phyloP scores from a whole-genome alignment of 1,284 basidiomycete species.

The Cryptococcus wingfieldii region DNA sequence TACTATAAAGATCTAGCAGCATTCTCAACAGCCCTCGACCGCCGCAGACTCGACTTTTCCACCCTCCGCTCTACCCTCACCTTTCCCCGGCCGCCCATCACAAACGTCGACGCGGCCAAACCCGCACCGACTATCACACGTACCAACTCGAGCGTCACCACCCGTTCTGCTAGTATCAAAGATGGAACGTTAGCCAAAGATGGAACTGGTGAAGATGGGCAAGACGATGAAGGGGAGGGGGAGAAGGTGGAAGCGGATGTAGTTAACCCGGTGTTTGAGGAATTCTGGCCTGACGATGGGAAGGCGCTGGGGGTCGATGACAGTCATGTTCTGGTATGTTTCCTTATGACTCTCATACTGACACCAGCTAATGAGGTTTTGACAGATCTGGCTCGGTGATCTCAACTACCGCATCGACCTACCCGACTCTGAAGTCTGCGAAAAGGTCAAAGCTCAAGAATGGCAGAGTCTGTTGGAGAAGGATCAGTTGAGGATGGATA shows the following conservation, averaged over 20 bases:
- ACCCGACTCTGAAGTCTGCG: slow-evolving; percentile 26
- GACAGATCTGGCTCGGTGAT: slow-evolving; percentile 45
- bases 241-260: background rate
- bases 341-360: background rate
- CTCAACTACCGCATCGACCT: slow-evolving; percentile 42
- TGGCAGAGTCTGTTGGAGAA: slow-evolving; percentile 33
- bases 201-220: slow-evolving; percentile 1
- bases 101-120: no score
- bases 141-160: no score
- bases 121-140: no score
- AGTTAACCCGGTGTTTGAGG: slow-evolving; percentile 30
- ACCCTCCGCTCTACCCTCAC: slow-evolving; percentile 22
- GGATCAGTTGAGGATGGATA: slow-evolving; percentile 33
- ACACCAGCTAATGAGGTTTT: background rate
- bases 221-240: background rate
- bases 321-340: slow-evolving; percentile 29
- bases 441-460: slow-evolving; percentile 26
- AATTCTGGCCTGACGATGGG: slow-evolving; percentile 27
- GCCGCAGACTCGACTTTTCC: slow-evolving; percentile 40
- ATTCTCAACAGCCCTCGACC: slow-evolving; percentile 54
- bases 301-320: slow-evolving; percentile 27
- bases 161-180: no score
- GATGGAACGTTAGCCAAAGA: no score
- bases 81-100: slow-evolving; percentile 20
- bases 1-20: slow-evolving; percentile 53